phyloP scores from a whole-genome alignment of 441 rosid genomes.

The Pelargonium citronellum region DNA sequence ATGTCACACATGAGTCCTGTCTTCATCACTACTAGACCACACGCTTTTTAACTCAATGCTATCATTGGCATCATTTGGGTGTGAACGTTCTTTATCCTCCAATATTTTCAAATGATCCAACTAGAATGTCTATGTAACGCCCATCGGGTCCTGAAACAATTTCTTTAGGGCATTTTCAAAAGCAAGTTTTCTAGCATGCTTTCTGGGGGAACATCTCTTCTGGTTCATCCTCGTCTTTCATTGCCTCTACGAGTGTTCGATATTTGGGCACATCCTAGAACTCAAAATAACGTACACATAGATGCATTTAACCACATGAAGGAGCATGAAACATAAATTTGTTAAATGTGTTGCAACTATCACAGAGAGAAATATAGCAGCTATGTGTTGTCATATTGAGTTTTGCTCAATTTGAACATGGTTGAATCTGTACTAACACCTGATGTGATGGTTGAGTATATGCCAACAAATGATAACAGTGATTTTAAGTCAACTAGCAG shows the following conservation, averaged over 20 bases:
- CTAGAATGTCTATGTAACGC: too few species aligned
- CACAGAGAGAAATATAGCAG: neutral
- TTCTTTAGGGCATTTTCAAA: too few species aligned
- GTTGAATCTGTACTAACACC: too few species aligned
- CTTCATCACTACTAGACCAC: constrained; percentile 84
- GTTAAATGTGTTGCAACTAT: neutral
- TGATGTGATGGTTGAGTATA: too few species aligned
- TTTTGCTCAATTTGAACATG: too few species aligned
- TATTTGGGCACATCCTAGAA: constrained; percentile 29
- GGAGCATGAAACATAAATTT: neutral
- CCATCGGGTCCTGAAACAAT: too few species aligned
- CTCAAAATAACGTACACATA: constrained; percentile 30
- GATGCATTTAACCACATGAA: neutral
- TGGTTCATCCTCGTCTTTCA: constrained; percentile 67
- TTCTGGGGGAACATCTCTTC: constrained; percentile 31
- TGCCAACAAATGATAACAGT: too few species aligned
- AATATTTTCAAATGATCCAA: too few species aligned
- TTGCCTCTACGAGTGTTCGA: constrained; percentile 63
- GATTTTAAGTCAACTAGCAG: too few species aligned
- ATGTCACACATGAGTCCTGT: constrained; percentile 58
- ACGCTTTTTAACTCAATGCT: constrained; percentile 76
- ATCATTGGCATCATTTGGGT: constrained; percentile 68
- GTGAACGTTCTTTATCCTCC: constrained; percentile 59
- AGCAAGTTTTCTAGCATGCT: constrained; percentile 44
- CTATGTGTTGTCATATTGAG: too few species aligned